These are phyloP conservation scores for Lyophyllum semitale DNA, from an alignment of 768 basidiomycete genomes.

Conservation along the genomic window DNA sequence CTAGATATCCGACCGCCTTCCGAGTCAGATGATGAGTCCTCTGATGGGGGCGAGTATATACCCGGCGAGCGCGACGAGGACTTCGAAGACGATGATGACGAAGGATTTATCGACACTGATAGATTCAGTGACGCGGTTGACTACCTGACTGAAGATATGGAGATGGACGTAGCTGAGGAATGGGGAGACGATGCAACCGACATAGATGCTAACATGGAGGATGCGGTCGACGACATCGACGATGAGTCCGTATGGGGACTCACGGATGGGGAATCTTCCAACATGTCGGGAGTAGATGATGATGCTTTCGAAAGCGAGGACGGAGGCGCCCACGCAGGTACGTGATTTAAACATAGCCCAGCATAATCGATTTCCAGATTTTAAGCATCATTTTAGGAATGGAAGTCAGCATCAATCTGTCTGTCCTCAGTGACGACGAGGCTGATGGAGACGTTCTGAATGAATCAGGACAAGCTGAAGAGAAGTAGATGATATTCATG, in stretches of 20 bases:
- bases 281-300: conserved; percentile 21
- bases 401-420: conserved; percentile 2
- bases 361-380: not conserved
- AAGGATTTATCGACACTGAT: conserved; percentile 45
- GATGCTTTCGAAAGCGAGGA: conserved; percentile 18
- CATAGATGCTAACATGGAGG: conserved; percentile 21
- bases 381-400: not conserved
- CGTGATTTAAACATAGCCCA: conserved; percentile 8
- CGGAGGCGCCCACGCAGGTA: conserved; percentile 16
- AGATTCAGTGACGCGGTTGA: conserved; percentile 39
- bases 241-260: conserved; percentile 38
- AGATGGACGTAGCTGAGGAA: conserved; percentile 21
- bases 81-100: conserved; percentile 55
- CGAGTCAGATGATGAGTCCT: conserved; percentile 64
- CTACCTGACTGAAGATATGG: conserved; percentile 43
- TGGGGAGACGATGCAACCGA: conserved; percentile 20
- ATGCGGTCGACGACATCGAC: conserved; percentile 21
- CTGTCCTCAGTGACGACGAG: not conserved
- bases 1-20: conserved; percentile 50
- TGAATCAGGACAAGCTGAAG: conserved; percentile 11
- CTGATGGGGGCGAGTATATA: conserved; percentile 68
- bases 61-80: conserved; percentile 53
- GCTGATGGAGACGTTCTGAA: not conserved
- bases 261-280: conserved; percentile 42
- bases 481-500: not conserved